Base-by-base conservation (phyloP, 2,329 filamentous ascomycete species). In the Xylaria sp. region DNA sequence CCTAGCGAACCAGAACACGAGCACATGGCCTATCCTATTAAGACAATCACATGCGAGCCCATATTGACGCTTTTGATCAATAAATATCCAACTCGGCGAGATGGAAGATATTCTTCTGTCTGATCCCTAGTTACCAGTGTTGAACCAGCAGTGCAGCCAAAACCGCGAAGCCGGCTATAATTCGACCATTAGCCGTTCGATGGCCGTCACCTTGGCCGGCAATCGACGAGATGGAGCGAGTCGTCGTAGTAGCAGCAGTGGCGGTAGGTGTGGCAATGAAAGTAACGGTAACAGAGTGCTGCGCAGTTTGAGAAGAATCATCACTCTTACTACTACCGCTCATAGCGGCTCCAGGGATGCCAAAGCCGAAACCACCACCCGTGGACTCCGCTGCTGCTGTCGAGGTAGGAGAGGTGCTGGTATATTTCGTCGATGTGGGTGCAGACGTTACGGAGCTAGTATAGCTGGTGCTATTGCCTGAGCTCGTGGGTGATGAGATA, bases 121-220 rank as follows among this genome's bases (percentile, higher is more conserved):
- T 41, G 15, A 10, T 31, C 25, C 34, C 20, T 10, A 12, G 15
- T 34, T 12, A 20, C 55, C n/a, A 18, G 1, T 15, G 3, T 41
- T 71, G 73, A 50, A 73, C 58, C 2, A 75, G 39, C n/a, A 74
- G 63, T 37, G 69, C 75, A 23, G 71, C 72, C 34, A 64, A 69
- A 20, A 72, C 67, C 12, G 65, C 73, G 58, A 75, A 41, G 41
- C 73, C 71, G 8, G 73, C 73, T 13, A 68, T 69, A 6, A 74
- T 61, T 55, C 39, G 72, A 56, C 69, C 52, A 31, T 73, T 69
- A 10, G 72, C 67, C 4, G 48, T 67, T 37, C 71, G 70, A 25
- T 69, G 64, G 10, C 73, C 69, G 3, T 70, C 73, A 18, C 69
- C 72, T 41, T 73, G 63, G 23, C 69, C 60, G 6, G 64, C 60